Base-by-base conservation (phyloP, 108 stramenopile genomes). In the Schizochytrium sp. region DNA sequence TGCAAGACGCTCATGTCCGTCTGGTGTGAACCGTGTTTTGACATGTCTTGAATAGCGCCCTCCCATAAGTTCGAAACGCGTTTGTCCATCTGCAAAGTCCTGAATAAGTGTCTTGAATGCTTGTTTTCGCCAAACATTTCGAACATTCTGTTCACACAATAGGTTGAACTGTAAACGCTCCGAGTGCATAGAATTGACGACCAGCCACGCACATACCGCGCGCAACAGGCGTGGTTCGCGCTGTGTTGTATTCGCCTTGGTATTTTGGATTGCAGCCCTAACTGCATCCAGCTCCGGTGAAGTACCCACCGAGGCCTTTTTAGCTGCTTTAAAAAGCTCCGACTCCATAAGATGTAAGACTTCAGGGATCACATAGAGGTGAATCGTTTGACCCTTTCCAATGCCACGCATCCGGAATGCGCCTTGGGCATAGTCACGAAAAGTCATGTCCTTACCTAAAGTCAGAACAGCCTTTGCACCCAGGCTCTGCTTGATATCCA, bases 111-210 rank as follows among this genome's bases (percentile, higher is more conserved):
- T 91, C 42, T 83, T 56, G 91, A 96, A 99, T 0, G 97, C 96
- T 59, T 95, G 90, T 90, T 99, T 99, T 87, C 99, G 93, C 88
- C 97, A 95, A 2, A 98, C 97, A 90, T 99, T 98, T 61, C 96
- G 93, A 44, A 98, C 95, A 87, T 96, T 97, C 88, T 99, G 99
- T 72, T 98, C 90, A 73, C 95, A 96, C 49, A 98, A 93, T 94
- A 97, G 94, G 50, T 96, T 94, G 92, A 98, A 99, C 91, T 99
- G 98, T 94, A 98, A 95, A 89, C 97, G 97, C 90, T 99, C 99
- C 41, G 96, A 95, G 76, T 96, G 96, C 96, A 99, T 98, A 90
- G 98, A 97, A 93, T 99, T 99, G 72, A 98, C 93, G 56, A 96
- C 96, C 83, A 99, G 93, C 98, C 98, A 99, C 7, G 97, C 97